Evolutionary conservation across 228 moss, liverwort and hornwort species (phyloP).

Genomic region (Sphagnum magellanicum): DNA sequence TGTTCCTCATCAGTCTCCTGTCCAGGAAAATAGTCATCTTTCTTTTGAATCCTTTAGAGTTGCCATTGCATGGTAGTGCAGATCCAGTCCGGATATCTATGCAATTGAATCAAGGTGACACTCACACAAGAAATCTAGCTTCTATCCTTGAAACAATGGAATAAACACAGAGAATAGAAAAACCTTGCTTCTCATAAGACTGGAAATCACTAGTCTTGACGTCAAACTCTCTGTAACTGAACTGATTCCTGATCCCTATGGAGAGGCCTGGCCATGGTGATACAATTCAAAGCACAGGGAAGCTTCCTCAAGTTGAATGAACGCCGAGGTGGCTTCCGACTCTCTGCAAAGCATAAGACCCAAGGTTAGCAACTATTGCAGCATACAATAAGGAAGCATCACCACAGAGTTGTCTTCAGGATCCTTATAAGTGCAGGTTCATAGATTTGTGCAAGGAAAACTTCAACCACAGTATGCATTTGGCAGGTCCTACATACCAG

Average conservation of each 20-base stretch:
- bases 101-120: conserved; percentile 23
- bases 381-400: not conserved
- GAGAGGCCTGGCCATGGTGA: not conserved
- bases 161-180: too few relatives aligned
- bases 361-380: too few relatives aligned
- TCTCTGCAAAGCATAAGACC: not conserved
- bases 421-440: not conserved
- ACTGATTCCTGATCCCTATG: not conserved
- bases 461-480: not conserved
- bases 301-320: conserved; percentile 22
- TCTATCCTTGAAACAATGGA: not conserved
- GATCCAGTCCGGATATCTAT: conserved; percentile 60
- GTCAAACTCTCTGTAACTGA: conserved; percentile 2
- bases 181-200: not conserved
- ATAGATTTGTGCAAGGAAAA: not conserved
- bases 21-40: conserved; percentile 4
- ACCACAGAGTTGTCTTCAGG: not conserved
- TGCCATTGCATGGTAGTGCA: conserved; percentile 17
- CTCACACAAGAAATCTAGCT: conserved; percentile 2
- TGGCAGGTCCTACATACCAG: not conserved
- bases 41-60: conserved; percentile 7
- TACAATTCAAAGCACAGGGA: conserved; percentile 36
- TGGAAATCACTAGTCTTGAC: not conserved
- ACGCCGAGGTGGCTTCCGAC: not conserved
- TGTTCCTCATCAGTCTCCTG: conserved; percentile 13